Conservation (phyloP, 176 grass and related monocot genomes). For the Hsuehochloa calcarea region DNA sequence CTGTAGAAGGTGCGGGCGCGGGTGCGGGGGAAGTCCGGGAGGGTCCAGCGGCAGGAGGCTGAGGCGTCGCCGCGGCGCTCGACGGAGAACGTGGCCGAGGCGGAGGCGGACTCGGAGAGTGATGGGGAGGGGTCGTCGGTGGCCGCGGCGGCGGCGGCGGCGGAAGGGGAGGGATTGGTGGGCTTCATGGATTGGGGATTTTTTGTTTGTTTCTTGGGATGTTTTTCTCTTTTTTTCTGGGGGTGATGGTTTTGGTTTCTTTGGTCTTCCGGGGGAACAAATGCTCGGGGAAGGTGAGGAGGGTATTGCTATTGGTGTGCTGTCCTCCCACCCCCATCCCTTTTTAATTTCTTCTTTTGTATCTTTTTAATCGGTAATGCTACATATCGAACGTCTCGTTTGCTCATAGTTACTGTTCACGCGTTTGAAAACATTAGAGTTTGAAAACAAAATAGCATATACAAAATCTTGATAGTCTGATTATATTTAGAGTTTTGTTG, state of each 20-base stretch:
- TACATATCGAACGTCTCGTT: neutral
- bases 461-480: too few relatives aligned
- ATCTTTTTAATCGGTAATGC: neutral
- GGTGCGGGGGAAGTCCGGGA: conserved; percentile 71
- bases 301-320: neutral
- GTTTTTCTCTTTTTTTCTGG: neutral
- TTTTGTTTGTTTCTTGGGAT: conserved; percentile 33
- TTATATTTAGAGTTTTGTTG: too few relatives aligned
- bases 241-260: conserved; percentile 20
- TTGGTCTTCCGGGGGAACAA: conserved; percentile 14
- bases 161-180: conserved; percentile 28
- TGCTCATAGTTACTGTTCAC: neutral
- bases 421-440: neutral
- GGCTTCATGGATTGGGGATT: conserved; percentile 75
- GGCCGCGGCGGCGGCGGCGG: conserved; percentile 22
- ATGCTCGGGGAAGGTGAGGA: neutral
- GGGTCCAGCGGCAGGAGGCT: conserved; percentile 82
- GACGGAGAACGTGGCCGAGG: conserved; percentile 48
- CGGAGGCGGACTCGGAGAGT: conserved; percentile 18
- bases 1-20: conserved; percentile 77
- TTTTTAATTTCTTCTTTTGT: neutral
- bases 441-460: too few relatives aligned
- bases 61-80: conserved; percentile 73
- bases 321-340: neutral
- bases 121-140: conserved; percentile 53